Conservation (phyloP, 148 eudicot genomes). For the Rhododendron vialii region DNA sequence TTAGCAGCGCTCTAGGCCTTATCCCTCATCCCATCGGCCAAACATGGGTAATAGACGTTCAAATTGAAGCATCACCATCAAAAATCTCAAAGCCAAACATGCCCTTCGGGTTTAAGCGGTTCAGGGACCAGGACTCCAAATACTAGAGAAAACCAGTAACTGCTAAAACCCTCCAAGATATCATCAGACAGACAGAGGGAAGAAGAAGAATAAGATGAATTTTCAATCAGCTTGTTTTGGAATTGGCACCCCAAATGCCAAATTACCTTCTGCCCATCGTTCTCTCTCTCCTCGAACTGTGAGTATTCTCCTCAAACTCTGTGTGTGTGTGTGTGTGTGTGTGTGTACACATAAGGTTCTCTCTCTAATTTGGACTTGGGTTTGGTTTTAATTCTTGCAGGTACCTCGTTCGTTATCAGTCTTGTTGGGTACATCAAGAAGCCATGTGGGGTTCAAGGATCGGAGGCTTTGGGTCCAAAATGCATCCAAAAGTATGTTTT, state of each 20-base stretch:
- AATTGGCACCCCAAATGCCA: slow-evolving; percentile 9
- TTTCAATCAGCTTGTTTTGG: slow-evolving; percentile 16
- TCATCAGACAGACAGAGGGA: background rate
- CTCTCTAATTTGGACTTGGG: background rate
- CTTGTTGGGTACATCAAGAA: background rate
- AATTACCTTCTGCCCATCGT: background rate
- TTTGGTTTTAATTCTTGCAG: slow-evolving; percentile 3
- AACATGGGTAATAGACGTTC: background rate
- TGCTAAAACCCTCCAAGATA: slow-evolving; percentile 1
- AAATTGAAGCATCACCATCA: background rate
- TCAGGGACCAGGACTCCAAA: background rate
- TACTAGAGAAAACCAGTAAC: background rate
- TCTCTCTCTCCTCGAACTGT: slow-evolving; percentile 10
- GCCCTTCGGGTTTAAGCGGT: slow-evolving; percentile 20
- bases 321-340: background rate
- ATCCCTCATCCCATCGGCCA: background rate
- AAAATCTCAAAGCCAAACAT: background rate
- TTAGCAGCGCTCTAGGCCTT: too few relatives aligned
- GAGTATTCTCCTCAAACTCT: background rate
- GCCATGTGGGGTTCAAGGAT: background rate
- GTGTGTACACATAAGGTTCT: background rate
- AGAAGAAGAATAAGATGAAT: slow-evolving; percentile 6
- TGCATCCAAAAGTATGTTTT: slow-evolving; percentile 28
- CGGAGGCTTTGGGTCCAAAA: slow-evolving; percentile 9
- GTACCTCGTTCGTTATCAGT: slow-evolving; percentile 11